Base-by-base conservation (phyloP, 2,329 filamentous ascomycete genomes). In the Cercospora sp. region DNA sequence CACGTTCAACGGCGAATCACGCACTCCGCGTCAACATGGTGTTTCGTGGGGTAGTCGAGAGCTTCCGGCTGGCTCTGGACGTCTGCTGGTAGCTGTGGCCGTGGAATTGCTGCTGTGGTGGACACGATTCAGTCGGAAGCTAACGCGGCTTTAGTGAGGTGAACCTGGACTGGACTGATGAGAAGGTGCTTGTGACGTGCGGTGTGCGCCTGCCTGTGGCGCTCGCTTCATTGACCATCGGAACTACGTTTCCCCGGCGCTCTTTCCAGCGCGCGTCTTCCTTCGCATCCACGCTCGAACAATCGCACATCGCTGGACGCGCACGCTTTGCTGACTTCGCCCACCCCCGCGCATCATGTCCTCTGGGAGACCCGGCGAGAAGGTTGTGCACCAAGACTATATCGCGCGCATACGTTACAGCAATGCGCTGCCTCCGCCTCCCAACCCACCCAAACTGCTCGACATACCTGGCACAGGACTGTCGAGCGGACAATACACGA, bases 381-480 rank as follows among this genome's bases (percentile, higher is more conserved):
- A 77, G 57, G 74, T 76, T 69, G 89, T 88, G 75, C 93, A 97
- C 79, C 95, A 99, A 82, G 95, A 99, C 82, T 98, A 97, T 82
- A 97, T 99, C 79, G 94, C 94, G 71, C 91, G 94, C 76, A 92
- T 97, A 77, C 89, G 95, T 81, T 99, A 96, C 81, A 93, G 93
- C 77, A 99, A 99, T 88, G 90, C 93, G 74, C 89, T 99, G 16
- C 95, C 95, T 72, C 94, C 95, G 71, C 95, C 95, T 65, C 93
- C 94, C 65, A 93, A 94, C 78, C 93, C 94, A 1, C 95, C 95
- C 1, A 99, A 99, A 85, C 90, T 99, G 71, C 91, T 99, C 75
- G 93, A 98, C 73, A 97, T 99, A 69, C 94, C 95, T 10, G 97
- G 97, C 76, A 95, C 92, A 66, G 95, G 95, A 51, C 87, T 98